Evolutionary conservation across 208 protist genomes (phyloP), one percentile per base, ranked within the genome.

Genomic region (Acanthamoeba culbertsoni): DNA sequence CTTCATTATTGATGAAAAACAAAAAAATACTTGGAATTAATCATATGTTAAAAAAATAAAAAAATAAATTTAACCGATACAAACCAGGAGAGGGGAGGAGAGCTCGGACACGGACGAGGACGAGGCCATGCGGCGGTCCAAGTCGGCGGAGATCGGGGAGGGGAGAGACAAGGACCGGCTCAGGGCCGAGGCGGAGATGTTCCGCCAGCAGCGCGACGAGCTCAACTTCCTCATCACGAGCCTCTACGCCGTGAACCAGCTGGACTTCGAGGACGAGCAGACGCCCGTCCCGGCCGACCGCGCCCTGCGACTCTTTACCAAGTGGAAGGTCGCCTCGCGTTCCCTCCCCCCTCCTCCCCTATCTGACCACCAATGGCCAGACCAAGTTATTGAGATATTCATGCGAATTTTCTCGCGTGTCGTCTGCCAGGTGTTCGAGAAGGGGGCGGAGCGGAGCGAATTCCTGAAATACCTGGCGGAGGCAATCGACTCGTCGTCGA

Each of bases 181-280:
- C 20, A 26, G 59, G 59, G n/a, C 16, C 20, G 7, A 26, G 16
- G 37, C 37, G 37, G 68, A 79, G 40, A 79, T 20, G 20, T 79
- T 51, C 68, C 42, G 48, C 37, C 68, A 79, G 42, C 68, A 79
- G 68, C 68, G 68, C 26, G 68, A 79, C 42, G 68, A 79, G 68
- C 68, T 79, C 68, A 79, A 79, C 68, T 79, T 79, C 68, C 68
- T 79, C 37, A 79, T 79, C 68, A 79, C 68, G 35, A 37, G 68
- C 68, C 48, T 79, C 68, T 79, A 79, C 68, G 26, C n/a, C 42
- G 68, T 51, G 42, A 79, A 79, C 42, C 68, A 79, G 68, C 33
- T 79, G 37, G 28, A 43, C 37, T 79, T 79, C 35, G 7, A 18
- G 31, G 59, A 79, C 6, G 68, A 79, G 26, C 6, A 46, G 68